phyloP scores from a whole-genome alignment of 495 filamentous ascomycete species.

The Aspergillus affinis region DNA sequence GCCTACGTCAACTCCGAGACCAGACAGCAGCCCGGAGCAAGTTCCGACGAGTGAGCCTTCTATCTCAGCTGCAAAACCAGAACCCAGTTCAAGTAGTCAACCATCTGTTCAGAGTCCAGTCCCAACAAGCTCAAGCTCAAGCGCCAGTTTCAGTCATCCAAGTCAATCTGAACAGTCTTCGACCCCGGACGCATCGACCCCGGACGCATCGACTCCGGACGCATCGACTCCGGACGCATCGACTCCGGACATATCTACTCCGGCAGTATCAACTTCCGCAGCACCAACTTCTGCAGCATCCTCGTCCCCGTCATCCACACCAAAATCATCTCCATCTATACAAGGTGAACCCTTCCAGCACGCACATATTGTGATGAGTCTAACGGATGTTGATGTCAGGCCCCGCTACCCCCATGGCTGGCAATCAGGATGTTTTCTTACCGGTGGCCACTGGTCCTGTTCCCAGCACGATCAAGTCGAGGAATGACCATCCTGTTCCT shows the following conservation, averaged over 20 bases:
- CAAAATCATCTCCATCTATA: not conserved
- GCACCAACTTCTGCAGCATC: too few species aligned
- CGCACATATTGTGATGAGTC: not conserved
- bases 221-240: not conserved
- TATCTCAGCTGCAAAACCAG: not conserved
- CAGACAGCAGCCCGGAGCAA: not conserved
- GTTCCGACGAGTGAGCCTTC: not conserved
- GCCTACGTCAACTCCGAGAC: not conserved
- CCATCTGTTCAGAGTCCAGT: not conserved
- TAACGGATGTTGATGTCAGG: not conserved
- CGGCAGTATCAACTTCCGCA: too few species aligned
- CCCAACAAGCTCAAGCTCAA: not conserved
- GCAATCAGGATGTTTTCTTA: conserved; percentile 47
- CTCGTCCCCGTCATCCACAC: not conserved
- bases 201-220: not conserved
- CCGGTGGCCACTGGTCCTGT: conserved; percentile 63
- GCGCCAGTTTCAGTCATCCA: not conserved
- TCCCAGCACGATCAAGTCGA: conserved; percentile 49
- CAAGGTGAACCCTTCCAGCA: not conserved
- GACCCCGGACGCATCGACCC: not conserved
- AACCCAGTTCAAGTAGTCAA: not conserved
- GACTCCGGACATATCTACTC: not conserved
- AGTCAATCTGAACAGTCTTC: not conserved
- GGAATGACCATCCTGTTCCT: conserved; percentile 53
- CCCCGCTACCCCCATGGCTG: conserved; percentile 23